These are phyloP conservation scores for Zizania palustris DNA, from an alignment of 202 grass and related monocot species.

Conservation along the genomic window DNA sequence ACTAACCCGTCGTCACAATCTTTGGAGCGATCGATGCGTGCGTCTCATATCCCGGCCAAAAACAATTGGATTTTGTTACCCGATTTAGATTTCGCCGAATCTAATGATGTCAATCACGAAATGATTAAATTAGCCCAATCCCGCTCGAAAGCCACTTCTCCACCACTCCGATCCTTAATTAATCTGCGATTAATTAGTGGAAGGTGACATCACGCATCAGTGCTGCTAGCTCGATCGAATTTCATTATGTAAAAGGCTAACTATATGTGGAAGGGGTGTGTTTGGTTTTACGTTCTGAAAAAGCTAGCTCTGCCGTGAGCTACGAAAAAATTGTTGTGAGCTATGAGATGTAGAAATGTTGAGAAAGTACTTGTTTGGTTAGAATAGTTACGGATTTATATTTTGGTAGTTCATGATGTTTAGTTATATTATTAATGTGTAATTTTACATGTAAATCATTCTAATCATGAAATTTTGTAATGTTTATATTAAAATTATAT, in stretches of 20 bases:
- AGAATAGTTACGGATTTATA: too few species aligned
- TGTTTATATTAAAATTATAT: too few species aligned
- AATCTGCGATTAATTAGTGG: constrained; percentile 28
- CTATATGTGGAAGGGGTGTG: neutral
- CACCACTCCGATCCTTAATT: constrained; percentile 26
- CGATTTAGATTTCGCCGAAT: constrained; percentile 36
- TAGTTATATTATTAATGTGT: too few species aligned
- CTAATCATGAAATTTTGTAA: too few species aligned
- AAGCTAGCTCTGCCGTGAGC: too few species aligned
- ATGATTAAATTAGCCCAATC: constrained; percentile 15
- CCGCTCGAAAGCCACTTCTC: constrained; percentile 38
- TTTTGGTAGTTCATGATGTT: too few species aligned
- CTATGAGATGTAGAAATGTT: too few species aligned
- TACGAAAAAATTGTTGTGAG: too few species aligned
- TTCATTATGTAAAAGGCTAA: neutral
- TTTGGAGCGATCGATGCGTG: constrained; percentile 11
- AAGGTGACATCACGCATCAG: neutral
- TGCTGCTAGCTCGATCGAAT: neutral
- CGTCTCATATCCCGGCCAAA: neutral
- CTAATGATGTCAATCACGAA: constrained; percentile 43
- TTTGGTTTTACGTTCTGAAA: too few species aligned
- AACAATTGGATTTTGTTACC: neutral
- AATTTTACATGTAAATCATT: too few species aligned
- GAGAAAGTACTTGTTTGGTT: too few species aligned
- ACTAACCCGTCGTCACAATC: neutral